Percentiles rank a stretch among this genome's conserved stretches.
These are phyloP conservation scores for Cryptococcus sp. DNA, from an alignment of 1,284 basidiomycete genomes.

Conservation along the genomic window DNA sequence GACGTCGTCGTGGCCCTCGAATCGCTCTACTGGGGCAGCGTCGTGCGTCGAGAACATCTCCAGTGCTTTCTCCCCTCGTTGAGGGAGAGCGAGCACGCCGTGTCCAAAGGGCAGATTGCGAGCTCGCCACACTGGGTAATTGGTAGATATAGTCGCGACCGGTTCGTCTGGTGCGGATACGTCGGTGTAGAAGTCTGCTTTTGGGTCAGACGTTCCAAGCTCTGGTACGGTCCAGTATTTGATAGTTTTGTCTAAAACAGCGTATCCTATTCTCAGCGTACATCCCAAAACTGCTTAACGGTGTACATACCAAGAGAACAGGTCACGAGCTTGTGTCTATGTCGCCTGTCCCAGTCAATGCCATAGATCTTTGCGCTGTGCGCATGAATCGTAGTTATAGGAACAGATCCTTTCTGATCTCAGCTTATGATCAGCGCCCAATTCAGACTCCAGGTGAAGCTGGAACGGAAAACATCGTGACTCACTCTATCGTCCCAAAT, in stretches of 20 bases:
- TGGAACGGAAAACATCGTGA: not conserved
- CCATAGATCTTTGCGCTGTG: constrained; percentile 90
- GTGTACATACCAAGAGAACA: constrained; percentile 66
- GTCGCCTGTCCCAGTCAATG: constrained; percentile 85
- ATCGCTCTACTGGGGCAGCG: constrained; percentile 62
- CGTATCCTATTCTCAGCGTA: not conserved
- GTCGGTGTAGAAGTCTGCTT: constrained; percentile 27
- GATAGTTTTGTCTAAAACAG: constrained; percentile 72
- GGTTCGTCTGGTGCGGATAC: constrained; percentile 54
- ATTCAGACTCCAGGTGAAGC: not conserved
- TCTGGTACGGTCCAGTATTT: constrained; percentile 71
- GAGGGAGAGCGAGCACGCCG: constrained; percentile 86
- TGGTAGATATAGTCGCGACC: constrained; percentile 66
- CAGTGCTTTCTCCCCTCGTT: constrained; percentile 79
- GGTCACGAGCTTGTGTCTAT: constrained; percentile 76
- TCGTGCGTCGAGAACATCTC: constrained; percentile 70
- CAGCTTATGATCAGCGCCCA: not conserved
- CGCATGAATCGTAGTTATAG: constrained; percentile 71
- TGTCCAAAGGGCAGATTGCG: constrained; percentile 88
- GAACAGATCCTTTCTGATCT: constrained; percentile 80
- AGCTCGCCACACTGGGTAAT: constrained; percentile 92
- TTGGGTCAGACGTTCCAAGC: constrained; percentile 22
- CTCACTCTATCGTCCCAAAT: constrained; percentile 47
- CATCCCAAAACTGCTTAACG: not conserved
- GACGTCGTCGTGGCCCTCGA: constrained; percentile 87